phyloP scores from a whole-genome alignment of 257 asterid species.

The Paraleonurus japonicus region DNA sequence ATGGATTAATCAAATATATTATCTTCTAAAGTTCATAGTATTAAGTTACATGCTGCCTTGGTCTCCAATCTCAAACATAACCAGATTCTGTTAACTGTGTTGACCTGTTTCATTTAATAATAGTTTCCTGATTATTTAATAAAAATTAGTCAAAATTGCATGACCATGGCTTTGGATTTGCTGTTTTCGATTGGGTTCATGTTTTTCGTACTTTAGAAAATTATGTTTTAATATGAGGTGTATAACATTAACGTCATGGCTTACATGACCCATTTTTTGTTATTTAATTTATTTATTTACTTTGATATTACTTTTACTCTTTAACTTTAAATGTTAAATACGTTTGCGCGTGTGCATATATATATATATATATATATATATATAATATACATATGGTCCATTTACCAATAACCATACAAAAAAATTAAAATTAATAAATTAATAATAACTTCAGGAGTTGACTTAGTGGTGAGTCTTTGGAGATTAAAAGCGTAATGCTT shows the following conservation, averaged over 20 bases:
- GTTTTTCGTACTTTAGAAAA: not conserved
- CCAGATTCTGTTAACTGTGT: conserved; percentile 33
- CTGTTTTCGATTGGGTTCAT: conserved; percentile 4
- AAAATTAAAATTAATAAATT: too few relatives aligned
- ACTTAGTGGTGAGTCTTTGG: too few relatives aligned
- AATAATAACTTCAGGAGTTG: too few relatives aligned
- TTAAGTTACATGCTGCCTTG: conserved; percentile 23
- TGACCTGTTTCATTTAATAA: conserved; percentile 13
- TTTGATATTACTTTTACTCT: not conserved
- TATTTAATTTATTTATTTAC: not conserved
- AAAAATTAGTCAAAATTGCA: not conserved
- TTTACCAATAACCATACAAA: not conserved
- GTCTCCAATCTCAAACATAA: conserved; percentile 24
- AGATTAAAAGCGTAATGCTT: too few relatives aligned
- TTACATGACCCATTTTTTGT: not conserved
- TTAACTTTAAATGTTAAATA: too few relatives aligned
- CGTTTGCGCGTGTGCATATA: not conserved
- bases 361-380: too few relatives aligned
- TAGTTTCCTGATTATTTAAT: not conserved
- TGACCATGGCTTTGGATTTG: not conserved
- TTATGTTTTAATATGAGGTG: not conserved
- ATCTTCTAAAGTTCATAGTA: conserved; percentile 28
- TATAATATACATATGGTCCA: not conserved
- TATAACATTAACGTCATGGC: conserved; percentile 1
- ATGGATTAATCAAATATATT: conserved; percentile 1